Percentiles rank a stretch among this genome's conserved stretches.
These are phyloP conservation scores for Penicillium sp. DNA, from an alignment of 2,329 filamentous ascomycete genomes.

Conservation along the genomic window DNA sequence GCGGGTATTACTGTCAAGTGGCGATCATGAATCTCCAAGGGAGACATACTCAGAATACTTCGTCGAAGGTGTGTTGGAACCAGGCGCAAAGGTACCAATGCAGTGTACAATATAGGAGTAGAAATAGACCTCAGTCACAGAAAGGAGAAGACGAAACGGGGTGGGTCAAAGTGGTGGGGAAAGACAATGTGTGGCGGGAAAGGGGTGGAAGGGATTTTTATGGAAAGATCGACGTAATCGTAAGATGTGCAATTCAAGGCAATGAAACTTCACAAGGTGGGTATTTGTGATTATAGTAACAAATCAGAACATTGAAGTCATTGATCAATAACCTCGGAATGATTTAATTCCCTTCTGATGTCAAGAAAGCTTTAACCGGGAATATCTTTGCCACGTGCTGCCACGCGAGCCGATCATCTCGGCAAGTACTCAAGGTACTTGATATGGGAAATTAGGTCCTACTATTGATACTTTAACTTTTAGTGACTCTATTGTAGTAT, in stretches of 20 bases:
- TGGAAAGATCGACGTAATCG: slow-evolving; percentile 6
- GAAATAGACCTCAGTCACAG: slow-evolving; percentile 3
- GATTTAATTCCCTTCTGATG: not conserved
- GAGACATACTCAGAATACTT: not conserved
- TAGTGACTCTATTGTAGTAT: not conserved
- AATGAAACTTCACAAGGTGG: not conserved
- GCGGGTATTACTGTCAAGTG: not conserved
- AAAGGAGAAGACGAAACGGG: slow-evolving; percentile 17
- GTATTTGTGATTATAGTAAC: not conserved
- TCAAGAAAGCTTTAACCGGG: slow-evolving; percentile 3
- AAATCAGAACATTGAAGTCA: not conserved
- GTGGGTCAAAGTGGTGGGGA: slow-evolving; percentile 15
- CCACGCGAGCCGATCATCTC: slow-evolving; percentile 3
- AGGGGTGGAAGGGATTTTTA: slow-evolving; percentile 2
- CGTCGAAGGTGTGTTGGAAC: not conserved
- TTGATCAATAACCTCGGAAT: not conserved
- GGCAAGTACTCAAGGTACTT: not conserved
- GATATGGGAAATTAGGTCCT: not conserved
- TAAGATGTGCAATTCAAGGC: not conserved
- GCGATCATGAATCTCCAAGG: not conserved
- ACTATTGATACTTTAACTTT: not conserved
- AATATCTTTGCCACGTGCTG: slow-evolving; percentile 19
- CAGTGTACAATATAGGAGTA: not conserved
- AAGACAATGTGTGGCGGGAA: not conserved
- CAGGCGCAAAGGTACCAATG: slow-evolving; percentile 1